Evolutionary conservation across 768 basidiomycete species (phyloP), one percentile per base, ranked within the genome.

Genomic region (Tricholoma matsutake): DNA sequence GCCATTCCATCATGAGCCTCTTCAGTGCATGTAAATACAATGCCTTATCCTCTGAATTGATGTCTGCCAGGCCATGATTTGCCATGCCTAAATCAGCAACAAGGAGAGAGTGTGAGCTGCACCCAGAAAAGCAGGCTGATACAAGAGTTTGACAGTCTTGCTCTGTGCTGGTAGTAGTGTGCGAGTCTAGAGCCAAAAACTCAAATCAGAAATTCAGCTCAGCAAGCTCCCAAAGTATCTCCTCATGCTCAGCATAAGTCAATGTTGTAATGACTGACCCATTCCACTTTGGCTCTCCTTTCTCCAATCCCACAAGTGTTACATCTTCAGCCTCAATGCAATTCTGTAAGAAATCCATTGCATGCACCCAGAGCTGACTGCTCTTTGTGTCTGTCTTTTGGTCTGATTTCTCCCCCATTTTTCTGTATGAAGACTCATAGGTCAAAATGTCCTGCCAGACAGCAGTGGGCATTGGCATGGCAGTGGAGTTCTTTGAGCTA

Each of bases 151-250:
- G 56, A 14, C 1, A 39, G n/a, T 37, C 56, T 20, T 4, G n/a
- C 4, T 43, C 18, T 43, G 41, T 18, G 4, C 4, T 16, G 5
- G 56, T 39, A 6, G 55, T 18, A 6, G 63, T 64, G 16, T 56
- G 45, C 3, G 41, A 49, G 20, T 72, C 54, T 2, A 72, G 66
- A 10, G 68, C 62, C 11, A 61, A 52, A 8, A 71, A 56, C 28
- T 70, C 64, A 37, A 62, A 67, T 2, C 54, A 22, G 45, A 69
- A 71, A 18, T 64, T 65, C 6, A 66, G 58, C 43, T 71, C 62
- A 1, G 57, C 58, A 0, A 71, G 29, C 52, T 69, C 61, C 65
- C 63, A 70, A 13, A 69, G 18, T 43, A 72, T 57, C 34, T 65
- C 56, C 25, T 64, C 60, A 5, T 37, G 53, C 14, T 59, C 49